These are phyloP conservation scores for Geosmithia putterillii DNA, from an alignment of 2,329 filamentous ascomycete genomes.

Conservation along the genomic window DNA sequence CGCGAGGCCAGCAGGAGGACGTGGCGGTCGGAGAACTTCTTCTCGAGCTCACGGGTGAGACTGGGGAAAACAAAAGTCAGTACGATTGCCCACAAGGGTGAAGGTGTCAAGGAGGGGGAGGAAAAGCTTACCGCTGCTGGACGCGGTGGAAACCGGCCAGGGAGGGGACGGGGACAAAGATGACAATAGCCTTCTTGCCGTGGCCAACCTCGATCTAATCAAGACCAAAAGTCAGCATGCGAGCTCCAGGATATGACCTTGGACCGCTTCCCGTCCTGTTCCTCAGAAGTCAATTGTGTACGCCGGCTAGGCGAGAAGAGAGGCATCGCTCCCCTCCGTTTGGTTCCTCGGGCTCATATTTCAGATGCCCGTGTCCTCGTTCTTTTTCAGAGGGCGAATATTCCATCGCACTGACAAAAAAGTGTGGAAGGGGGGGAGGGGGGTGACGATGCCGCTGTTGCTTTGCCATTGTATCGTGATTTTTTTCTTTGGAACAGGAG, in stretches of 20 bases:
- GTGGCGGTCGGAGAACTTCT: constrained; percentile 99
- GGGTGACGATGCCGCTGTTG: constrained; percentile 1
- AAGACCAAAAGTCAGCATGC: constrained; percentile 61
- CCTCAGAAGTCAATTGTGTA: constrained; percentile 33
- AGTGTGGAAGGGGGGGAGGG: not conserved
- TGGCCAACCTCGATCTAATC: constrained; percentile 98
- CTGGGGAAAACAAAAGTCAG: constrained; percentile 33
- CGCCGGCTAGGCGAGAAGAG: constrained; percentile 7
- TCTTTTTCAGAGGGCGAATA: not conserved
- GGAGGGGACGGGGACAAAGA: constrained; percentile 99
- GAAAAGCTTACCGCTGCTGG: constrained; percentile 86
- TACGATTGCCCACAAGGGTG: not conserved
- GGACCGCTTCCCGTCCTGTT: constrained; percentile 69
- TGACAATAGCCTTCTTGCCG: constrained; percentile 99
- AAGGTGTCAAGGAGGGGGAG: not conserved
- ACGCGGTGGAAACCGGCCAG: constrained; percentile 98
- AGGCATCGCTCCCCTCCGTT: constrained; percentile 5
- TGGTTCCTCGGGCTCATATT: not conserved
- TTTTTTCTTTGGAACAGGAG: constrained; percentile 26
- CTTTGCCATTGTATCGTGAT: constrained; percentile 15
- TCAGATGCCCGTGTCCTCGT: not conserved
- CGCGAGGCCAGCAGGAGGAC: constrained; percentile 97
- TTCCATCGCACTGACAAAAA: not conserved
- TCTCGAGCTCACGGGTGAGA: constrained; percentile 99
- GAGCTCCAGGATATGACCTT: constrained; percentile 60